Evolutionary conservation across 139 green algal species (phyloP).

Genomic region (Choricystis sp.): DNA sequence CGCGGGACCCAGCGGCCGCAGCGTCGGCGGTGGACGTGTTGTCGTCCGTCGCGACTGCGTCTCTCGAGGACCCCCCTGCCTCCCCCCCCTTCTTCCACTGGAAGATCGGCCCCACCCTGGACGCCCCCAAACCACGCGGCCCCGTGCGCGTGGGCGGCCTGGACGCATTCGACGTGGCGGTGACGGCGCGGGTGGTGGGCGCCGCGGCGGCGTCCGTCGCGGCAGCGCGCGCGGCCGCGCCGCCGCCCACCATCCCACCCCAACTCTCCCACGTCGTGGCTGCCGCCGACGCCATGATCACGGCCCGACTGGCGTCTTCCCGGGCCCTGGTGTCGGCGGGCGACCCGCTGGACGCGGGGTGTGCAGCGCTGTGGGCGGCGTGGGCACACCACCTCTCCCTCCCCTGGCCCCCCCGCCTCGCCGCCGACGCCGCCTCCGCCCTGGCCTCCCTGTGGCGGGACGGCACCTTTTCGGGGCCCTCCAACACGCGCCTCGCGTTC

Average conservation of each 20-base stretch:
- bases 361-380: background rate
- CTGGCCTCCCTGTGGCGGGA: background rate
- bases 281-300: background rate
- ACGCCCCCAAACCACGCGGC: too few species aligned
- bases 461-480: background rate
- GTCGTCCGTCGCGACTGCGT: background rate
- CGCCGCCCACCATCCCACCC: background rate
- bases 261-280: background rate
- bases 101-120: background rate
- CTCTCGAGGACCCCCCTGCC: background rate
- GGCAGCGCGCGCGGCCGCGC: too few species aligned
- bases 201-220: too few species aligned
- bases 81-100: background rate
- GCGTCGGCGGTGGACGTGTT: background rate
- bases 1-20: too few species aligned
- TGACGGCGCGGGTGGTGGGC: background rate
- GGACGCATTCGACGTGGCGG: background rate
- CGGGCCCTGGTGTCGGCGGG: background rate
- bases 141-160: background rate
- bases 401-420: background rate
- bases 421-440: background rate
- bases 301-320: background rate
- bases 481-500: background rate
- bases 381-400: background rate
- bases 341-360: background rate